phyloP scores from a whole-genome alignment of 2,329 filamentous ascomycete species.

The Diaporthe caulivora region DNA sequence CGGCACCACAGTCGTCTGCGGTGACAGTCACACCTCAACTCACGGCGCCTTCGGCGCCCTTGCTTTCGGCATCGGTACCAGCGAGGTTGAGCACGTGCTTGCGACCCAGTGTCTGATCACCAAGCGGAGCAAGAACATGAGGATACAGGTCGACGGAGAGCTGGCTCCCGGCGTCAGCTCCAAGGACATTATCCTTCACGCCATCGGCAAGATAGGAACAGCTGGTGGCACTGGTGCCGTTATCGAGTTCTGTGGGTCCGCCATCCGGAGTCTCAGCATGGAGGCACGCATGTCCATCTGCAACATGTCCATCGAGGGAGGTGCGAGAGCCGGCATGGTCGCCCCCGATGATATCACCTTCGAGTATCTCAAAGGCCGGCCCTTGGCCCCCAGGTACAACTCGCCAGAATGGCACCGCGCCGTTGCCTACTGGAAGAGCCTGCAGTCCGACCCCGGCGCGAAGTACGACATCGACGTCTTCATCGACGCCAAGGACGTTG shows the following conservation, averaged over 20 bases:
- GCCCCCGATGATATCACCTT: constrained; percentile 95
- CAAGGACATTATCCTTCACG: constrained; percentile 94
- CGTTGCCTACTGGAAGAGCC: constrained; percentile 85
- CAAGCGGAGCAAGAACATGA: constrained; percentile 98
- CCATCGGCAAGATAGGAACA: constrained; percentile 94
- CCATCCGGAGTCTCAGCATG: constrained; percentile 90
- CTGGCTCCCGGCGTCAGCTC: constrained; percentile 92
- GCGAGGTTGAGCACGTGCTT: constrained; percentile 97
- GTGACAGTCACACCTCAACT: constrained; percentile 97
- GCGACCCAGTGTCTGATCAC: constrained; percentile 97
- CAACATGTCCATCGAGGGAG: constrained; percentile 99
- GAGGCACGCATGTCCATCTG: constrained; percentile 99
- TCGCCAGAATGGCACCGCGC: constrained; percentile 93
- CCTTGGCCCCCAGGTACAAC: constrained; percentile 86
- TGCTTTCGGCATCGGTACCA: constrained; percentile 97
- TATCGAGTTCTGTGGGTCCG: constrained; percentile 97
- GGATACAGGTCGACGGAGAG: constrained; percentile 92
- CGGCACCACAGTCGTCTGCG: constrained; percentile 95
- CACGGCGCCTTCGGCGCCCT: constrained; percentile 96
- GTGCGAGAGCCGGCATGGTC: constrained; percentile 95
- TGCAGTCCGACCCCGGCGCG: constrained; percentile 88
- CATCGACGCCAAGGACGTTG: constrained; percentile 92
- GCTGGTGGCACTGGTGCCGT: constrained; percentile 94
- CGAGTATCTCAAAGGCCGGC: constrained; percentile 92
- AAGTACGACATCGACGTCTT: constrained; percentile 91